phyloP scores from a whole-genome alignment of 768 basidiomycete genomes.

The Tylopilus felleus region DNA sequence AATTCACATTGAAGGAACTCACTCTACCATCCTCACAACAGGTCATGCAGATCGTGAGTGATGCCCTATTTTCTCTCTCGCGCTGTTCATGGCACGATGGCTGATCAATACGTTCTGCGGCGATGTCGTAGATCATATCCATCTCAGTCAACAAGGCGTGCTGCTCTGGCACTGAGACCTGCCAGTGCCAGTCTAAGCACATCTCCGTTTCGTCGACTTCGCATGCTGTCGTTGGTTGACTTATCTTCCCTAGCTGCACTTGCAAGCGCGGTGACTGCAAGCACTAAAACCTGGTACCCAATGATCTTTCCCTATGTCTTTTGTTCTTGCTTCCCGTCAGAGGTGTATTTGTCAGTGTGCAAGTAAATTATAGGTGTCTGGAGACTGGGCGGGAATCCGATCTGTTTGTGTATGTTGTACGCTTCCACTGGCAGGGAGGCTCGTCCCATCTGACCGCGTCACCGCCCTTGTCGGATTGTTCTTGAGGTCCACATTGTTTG shows the following conservation, averaged over 20 bases:
- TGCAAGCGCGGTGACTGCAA: slow-evolving; percentile 23
- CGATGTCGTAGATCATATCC: background rate
- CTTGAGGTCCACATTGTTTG: too few relatives aligned
- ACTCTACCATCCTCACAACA: background rate
- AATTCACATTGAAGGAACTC: background rate
- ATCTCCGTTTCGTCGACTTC: background rate
- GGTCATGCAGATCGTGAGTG: slow-evolving; percentile 17
- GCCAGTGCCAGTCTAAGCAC: background rate
- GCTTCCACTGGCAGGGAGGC: too few relatives aligned
- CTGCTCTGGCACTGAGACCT: background rate
- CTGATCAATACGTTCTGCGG: background rate
- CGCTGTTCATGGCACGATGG: background rate
- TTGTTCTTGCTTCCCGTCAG: background rate
- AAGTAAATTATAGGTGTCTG: too few relatives aligned
- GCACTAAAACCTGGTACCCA: slow-evolving; percentile 2
- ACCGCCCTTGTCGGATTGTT: too few relatives aligned
- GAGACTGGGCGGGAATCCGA: background rate
- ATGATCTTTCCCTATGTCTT: background rate
- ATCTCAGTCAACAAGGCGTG: background rate
- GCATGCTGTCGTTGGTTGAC: background rate
- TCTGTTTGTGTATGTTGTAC: background rate
- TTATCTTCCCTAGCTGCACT: slow-evolving; percentile 2
- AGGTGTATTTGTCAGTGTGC: too few relatives aligned
- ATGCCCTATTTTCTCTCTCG: too few relatives aligned
- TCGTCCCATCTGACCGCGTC: background rate